Percentiles rank a stretch among this genome's conserved stretches.
Evolutionary conservation across 1,284 basidiomycete species (phyloP).

Genomic region (Irpex lacteus): DNA sequence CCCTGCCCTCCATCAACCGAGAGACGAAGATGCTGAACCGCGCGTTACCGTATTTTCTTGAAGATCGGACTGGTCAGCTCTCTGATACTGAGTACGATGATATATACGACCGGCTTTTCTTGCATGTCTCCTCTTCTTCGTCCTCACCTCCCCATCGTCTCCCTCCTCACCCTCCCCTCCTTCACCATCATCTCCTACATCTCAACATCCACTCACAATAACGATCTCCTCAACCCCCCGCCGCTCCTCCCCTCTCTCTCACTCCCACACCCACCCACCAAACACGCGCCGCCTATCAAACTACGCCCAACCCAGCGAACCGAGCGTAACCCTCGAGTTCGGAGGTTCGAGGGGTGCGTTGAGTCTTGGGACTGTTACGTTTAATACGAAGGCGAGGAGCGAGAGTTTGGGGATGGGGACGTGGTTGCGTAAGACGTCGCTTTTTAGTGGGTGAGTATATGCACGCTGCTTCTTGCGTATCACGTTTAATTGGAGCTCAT

Average conservation of each 20-base stretch:
- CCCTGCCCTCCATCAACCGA: not conserved
- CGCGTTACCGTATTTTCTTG: constrained; percentile 54
- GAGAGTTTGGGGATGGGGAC: constrained; percentile 47
- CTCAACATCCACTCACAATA: constrained; percentile 8
- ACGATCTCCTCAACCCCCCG: constrained; percentile 60
- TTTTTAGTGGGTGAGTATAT: constrained; percentile 58
- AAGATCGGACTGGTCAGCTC: constrained; percentile 62
- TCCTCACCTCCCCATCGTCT: too few relatives aligned
- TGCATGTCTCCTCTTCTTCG: constrained; percentile 41
- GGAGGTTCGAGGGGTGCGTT: too few relatives aligned
- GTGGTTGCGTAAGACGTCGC: constrained; percentile 57
- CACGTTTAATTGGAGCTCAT: too few relatives aligned
- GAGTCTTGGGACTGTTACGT: too few relatives aligned
- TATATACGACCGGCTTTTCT: constrained; percentile 69
- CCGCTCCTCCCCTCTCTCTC: constrained; percentile 55
- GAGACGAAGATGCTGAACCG: constrained; percentile 31
- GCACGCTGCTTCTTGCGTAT: constrained; percentile 9
- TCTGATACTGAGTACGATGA: constrained; percentile 65
- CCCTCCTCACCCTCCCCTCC: too few relatives aligned
- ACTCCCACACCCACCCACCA: constrained; percentile 19
- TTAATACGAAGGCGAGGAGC: constrained; percentile 21
- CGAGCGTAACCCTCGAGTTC: constrained; percentile 42
- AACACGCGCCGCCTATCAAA: constrained; percentile 33
- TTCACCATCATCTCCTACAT: not conserved
- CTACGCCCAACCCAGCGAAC: constrained; percentile 34